Evolutionary conservation across 2,329 filamentous ascomycete genomes (phyloP).

Genomic region (Trichoderma sp.): DNA sequence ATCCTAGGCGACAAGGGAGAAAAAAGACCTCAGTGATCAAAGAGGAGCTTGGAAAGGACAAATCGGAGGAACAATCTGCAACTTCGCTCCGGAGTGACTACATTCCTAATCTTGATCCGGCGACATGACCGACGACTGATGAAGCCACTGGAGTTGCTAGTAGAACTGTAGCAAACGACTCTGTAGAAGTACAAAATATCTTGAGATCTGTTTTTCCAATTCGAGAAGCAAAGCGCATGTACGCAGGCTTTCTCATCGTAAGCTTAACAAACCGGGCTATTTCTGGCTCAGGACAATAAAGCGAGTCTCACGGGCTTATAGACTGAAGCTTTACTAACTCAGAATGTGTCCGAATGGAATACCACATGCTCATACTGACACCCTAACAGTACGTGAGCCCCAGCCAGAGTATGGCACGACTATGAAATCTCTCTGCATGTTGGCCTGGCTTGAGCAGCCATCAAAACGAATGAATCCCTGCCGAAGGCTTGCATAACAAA

Average conservation of each 20-base stretch:
- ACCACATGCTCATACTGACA: neutral
- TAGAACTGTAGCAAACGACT: neutral
- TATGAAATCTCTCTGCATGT: neutral
- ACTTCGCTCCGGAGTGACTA: no score
- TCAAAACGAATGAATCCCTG: neutral
- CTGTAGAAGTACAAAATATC: no score
- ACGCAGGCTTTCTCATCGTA: neutral
- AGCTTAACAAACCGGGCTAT: neutral
- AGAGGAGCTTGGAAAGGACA: neutral
- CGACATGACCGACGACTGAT: neutral
- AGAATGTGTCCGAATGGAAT: neutral
- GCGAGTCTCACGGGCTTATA: neutral
- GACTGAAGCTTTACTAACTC: neutral
- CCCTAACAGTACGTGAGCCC: neutral
- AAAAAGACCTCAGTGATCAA: neutral
- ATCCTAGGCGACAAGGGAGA: neutral
- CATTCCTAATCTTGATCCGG: neutral
- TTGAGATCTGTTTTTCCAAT: neutral
- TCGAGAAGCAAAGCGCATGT: neutral
- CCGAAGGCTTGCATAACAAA: constrained; percentile 14
- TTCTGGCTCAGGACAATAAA: neutral
- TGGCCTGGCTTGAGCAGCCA: neutral
- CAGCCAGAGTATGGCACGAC: neutral
- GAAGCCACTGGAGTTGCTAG: neutral
- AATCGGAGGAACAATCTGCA: no score